phyloP scores from a whole-genome alignment of 108 stramenopile species.

The Fragilariopsis cylindrus region DNA sequence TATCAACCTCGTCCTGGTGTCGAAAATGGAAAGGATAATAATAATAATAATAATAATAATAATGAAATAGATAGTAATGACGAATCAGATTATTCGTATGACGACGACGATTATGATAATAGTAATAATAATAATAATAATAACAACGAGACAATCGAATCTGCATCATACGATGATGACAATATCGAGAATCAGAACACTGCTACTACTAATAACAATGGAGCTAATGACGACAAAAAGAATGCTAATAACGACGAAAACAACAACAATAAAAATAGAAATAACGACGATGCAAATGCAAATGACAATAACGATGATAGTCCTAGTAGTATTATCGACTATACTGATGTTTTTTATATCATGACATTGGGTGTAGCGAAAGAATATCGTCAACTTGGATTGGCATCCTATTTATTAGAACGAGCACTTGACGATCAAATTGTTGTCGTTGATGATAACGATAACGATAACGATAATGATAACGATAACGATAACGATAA shows the following conservation, averaged over 20 bases:
- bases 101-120: too few species aligned
- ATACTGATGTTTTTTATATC: conserved; percentile 74
- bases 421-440: conserved; percentile 25
- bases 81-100: neutral
- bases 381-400: conserved; percentile 61
- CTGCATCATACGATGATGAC: too few species aligned
- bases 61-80: neutral
- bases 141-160: too few species aligned
- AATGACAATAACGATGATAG: neutral
- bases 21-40: neutral
- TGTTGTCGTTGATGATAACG: neutral
- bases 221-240: neutral
- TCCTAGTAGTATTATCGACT: neutral
- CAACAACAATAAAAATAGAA: neutral
- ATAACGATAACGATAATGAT: neutral
- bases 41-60: neutral
- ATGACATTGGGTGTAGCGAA: conserved; percentile 77
- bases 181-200: too few species aligned
- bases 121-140: too few species aligned
- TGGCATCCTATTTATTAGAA: conserved; percentile 66
- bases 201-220: too few species aligned
- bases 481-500: neutral
- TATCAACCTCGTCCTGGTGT: conserved; percentile 8
- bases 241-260: neutral
- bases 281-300: neutral